Base-by-base conservation (phyloP, 371 early-diverging fungal species). In the Mucor mucedo region DNA sequence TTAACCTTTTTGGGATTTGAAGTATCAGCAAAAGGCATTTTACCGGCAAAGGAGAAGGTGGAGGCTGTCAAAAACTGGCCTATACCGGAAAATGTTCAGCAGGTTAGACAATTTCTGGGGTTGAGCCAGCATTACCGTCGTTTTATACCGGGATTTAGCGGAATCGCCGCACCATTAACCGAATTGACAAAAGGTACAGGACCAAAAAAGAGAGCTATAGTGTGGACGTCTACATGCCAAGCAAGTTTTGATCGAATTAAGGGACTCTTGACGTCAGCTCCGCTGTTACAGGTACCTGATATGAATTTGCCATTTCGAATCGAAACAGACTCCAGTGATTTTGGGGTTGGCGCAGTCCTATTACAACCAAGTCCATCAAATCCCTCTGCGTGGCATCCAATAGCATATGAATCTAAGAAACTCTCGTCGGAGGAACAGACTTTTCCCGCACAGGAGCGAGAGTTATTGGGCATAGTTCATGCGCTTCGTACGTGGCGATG, bases 1-100 rank as follows among this genome's bases (percentile, higher is more conserved):
- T 21, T 87, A 6, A 63, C 69, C 6, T 86, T 71, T 63, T 52
- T 85, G 4, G 83, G 85, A 11, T 71, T 71, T 61, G 44, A 70
- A 1, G 47, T 86, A 11, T 54, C 63, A 10, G 52, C 27, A 8
- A 45, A 61, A 1, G 81, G 79, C 2, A 62, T 84, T 8, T 7
- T 55, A 0, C 68, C 69, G 3, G 60, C 68, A 27, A 52, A 47
- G 1, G 30, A 14, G 11, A 76, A 79, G 42, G 68, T 83, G 0
- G 42, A 72, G 28, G 70, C 69, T 0, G 42, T 85, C 3, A 29
- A 41, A 9, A 45, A 68, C 4, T 73, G 72, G 78, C 75, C 71
- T 1, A 10, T 4, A 0, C 84, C 84, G 1, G 56, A 10, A 35
- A 75, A 60, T 40, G 68, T 65, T 0, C 58, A 42, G 10, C 65